Percentiles rank a stretch among this genome's conserved stretches.
Evolutionary conservation across 257 asterid genomes (phyloP).

Genomic region (Solanum paucissectum): DNA sequence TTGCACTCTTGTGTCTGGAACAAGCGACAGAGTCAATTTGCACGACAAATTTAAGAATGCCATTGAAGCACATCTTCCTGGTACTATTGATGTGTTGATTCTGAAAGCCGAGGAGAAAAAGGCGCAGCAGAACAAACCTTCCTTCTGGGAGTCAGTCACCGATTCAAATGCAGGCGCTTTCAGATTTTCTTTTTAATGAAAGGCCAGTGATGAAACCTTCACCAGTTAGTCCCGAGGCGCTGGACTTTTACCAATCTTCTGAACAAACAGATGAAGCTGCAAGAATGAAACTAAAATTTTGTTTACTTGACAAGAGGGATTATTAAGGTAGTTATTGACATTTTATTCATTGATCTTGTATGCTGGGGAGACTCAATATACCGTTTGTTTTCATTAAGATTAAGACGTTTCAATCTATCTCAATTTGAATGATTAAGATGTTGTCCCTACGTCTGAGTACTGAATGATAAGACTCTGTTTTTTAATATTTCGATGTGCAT

Average conservation of each 20-base stretch:
- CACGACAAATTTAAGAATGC: conserved; percentile 72
- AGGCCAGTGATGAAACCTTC: neutral
- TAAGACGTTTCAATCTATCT: neutral
- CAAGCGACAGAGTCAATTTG: conserved; percentile 71
- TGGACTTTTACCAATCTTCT: neutral
- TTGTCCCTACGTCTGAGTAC: neutral
- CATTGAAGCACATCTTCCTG: conserved; percentile 51
- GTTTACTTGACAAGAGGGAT: neutral
- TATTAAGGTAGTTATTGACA: neutral
- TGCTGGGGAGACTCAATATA: neutral
- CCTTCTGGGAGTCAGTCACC: conserved; percentile 83
- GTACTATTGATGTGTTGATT: conserved; percentile 45
- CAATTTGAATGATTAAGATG: neutral
- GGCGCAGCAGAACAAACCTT: conserved; percentile 36
- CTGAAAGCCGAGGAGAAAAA: conserved; percentile 51
- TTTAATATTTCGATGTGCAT: neutral
- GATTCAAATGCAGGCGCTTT: conserved; percentile 87
- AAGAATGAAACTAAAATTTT: neutral
- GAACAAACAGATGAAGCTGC: neutral
- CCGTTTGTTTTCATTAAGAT: neutral
- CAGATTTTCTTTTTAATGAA: conserved; percentile 55
- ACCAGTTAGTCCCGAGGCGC: neutral
- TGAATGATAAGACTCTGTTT: neutral
- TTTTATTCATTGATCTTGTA: neutral
- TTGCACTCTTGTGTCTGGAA: conserved; percentile 76